phyloP scores from a whole-genome alignment of 805 yeast genomes.

The Metschnikowia drakensbergensis region DNA sequence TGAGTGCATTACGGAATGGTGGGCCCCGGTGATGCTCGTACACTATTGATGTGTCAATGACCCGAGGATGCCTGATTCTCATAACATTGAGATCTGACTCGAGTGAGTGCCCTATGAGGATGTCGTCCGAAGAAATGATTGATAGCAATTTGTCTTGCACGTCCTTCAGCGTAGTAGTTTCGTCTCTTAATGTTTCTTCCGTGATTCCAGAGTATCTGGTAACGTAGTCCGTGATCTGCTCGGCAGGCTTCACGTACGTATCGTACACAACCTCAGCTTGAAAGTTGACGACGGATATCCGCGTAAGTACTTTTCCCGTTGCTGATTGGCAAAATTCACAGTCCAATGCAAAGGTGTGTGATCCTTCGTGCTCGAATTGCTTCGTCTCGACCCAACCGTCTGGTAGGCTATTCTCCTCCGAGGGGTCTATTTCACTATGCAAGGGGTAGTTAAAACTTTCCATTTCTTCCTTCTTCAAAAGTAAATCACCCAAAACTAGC shows the following conservation, averaged over 20 bases:
- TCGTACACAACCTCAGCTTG: constrained; percentile 62
- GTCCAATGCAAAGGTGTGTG: constrained; percentile 75
- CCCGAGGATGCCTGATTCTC: constrained; percentile 62
- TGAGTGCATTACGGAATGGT: constrained; percentile 75
- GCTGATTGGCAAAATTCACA: constrained; percentile 87
- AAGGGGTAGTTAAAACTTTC: constrained; percentile 55
- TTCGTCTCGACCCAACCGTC: constrained; percentile 54
- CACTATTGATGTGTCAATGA: constrained; percentile 77
- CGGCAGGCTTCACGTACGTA: constrained; percentile 72
- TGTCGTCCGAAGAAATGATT: constrained; percentile 53
- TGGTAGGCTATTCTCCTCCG: constrained; percentile 8
- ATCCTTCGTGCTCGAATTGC: constrained; percentile 51
- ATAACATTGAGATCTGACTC: constrained; percentile 77
- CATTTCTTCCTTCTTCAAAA: constrained; percentile 49
- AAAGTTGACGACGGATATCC: constrained; percentile 71
- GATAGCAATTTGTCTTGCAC: constrained; percentile 55
- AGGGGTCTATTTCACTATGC: constrained; percentile 29
- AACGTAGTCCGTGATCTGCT: constrained; percentile 70
- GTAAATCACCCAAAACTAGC: constrained; percentile 50
- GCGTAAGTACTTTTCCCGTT: constrained; percentile 62
- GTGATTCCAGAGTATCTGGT: constrained; percentile 89
- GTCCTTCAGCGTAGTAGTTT: constrained; percentile 61
- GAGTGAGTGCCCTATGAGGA: constrained; percentile 84
- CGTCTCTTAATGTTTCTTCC: constrained; percentile 55
- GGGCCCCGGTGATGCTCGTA: constrained; percentile 82